Percentiles rank a stretch among this genome's conserved stretches.
Evolutionary conservation across 495 filamentous ascomycete genomes (phyloP).

Genomic region (Aspergillus bertholletiae): DNA sequence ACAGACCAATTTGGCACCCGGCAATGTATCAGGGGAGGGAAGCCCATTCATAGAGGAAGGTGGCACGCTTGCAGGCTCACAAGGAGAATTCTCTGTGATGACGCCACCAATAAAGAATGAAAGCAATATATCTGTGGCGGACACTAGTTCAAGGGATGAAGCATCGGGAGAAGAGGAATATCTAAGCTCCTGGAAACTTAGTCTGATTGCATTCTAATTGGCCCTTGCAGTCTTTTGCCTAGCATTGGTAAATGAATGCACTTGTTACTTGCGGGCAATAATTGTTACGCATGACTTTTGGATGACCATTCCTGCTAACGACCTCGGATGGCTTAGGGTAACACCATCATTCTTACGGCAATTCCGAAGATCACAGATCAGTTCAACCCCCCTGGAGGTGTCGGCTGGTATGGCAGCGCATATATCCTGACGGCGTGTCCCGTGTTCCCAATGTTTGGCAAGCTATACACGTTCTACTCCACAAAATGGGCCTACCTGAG

Average conservation of each 20-base stretch:
- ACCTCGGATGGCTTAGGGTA: slow-evolving; percentile 38
- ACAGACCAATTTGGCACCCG: not conserved
- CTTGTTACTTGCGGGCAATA: not conserved
- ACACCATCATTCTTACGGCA: slow-evolving; percentile 81
- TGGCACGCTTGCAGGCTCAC: slow-evolving; percentile 18
- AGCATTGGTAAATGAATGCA: slow-evolving; percentile 49
- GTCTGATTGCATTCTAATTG: slow-evolving; percentile 56
- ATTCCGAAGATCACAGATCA: slow-evolving; percentile 81
- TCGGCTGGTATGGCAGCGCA: slow-evolving; percentile 76
- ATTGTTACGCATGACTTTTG: not conserved
- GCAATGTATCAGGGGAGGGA: not conserved
- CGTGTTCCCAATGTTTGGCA: slow-evolving; percentile 71
- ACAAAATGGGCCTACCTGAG: slow-evolving; percentile 69
- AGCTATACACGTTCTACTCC: slow-evolving; percentile 75
- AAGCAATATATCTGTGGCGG: not conserved
- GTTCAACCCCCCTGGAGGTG: slow-evolving; percentile 70
- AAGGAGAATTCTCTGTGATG: slow-evolving; percentile 21
- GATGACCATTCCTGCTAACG: not conserved
- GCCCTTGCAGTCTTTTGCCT: slow-evolving; percentile 63
- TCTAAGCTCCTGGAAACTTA: slow-evolving; percentile 46
- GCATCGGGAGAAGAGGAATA: slow-evolving; percentile 33
- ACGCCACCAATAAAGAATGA: not conserved
- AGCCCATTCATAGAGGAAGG: slow-evolving; percentile 25
- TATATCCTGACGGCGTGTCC: slow-evolving; percentile 70
- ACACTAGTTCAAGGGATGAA: not conserved